These are phyloP conservation scores for Ophiosphaerella korrae DNA, from an alignment of 2,329 filamentous ascomycete genomes.

Conservation along the genomic window DNA sequence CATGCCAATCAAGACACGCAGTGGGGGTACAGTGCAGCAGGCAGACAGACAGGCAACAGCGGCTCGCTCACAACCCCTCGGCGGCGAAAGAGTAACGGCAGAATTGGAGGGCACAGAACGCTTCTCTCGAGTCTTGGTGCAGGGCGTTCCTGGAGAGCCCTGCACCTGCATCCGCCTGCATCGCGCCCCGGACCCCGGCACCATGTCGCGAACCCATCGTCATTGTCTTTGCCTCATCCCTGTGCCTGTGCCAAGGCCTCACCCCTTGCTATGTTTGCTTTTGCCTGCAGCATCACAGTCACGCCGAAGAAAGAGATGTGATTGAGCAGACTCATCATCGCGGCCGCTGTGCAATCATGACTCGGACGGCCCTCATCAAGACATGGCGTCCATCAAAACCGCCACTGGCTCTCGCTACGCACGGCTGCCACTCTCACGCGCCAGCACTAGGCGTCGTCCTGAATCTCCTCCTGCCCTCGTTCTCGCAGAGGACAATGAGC, in stretches of 20 bases:
- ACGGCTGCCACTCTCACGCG: neutral
- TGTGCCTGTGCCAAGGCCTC: neutral
- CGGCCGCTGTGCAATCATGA: no score
- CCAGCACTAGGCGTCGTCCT: slow-evolving; percentile 7
- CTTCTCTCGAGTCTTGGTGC: neutral
- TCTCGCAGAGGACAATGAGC: slow-evolving; percentile 25
- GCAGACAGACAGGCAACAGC: slow-evolving; percentile 4
- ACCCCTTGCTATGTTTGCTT: no score
- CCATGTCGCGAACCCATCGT: neutral
- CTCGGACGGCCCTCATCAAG: no score
- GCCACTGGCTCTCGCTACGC: no score
- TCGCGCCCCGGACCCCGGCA: no score
- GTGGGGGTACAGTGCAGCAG: neutral
- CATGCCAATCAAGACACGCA: slow-evolving; percentile 24
- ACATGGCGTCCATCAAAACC: no score
- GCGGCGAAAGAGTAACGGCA: no score
- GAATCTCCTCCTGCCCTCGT: slow-evolving; percentile 13
- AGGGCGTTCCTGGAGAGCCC: neutral
- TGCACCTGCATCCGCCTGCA: neutral
- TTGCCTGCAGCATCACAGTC: no score
- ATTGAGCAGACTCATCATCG: no score
- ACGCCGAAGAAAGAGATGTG: no score
- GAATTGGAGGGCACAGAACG: no score
- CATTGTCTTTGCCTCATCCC: neutral
- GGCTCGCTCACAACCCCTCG: neutral